Evolutionary conservation across 257 asterid species (phyloP).

Genomic region (Solanum piurae): DNA sequence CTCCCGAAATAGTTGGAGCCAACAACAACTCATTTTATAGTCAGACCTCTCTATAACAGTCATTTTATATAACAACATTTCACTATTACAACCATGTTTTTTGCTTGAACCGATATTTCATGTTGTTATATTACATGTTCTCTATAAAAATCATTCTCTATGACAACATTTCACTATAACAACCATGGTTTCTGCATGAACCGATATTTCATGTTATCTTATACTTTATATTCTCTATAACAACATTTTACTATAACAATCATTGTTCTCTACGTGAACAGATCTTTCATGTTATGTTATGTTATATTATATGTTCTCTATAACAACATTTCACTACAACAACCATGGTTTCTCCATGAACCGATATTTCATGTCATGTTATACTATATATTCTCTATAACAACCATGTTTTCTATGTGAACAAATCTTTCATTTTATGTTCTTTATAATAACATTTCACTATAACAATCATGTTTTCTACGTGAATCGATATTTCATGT

Average conservation of each 20-base stretch:
- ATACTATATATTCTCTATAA: neutral
- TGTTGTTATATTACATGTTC: neutral
- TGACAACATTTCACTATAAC: neutral
- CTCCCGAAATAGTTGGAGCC: neutral
- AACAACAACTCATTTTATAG: neutral
- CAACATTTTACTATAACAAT: neutral
- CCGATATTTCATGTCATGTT: neutral
- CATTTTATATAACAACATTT: neutral
- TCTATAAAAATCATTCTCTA: neutral
- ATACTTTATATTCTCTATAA: neutral
- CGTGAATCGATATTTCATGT: neutral
- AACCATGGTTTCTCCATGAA: neutral
- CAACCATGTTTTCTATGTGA: neutral
- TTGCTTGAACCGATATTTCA: neutral
- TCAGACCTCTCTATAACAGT: neutral
- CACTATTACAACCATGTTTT: neutral
- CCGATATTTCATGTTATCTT: neutral
- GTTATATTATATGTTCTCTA: neutral
- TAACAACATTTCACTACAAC: neutral
- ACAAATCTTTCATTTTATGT: neutral
- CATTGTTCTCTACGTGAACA: neutral
- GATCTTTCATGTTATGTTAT: neutral
- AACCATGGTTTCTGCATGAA: neutral
- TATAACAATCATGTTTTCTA: neutral
- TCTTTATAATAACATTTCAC: neutral